Base-by-base conservation (phyloP, 1,139 yeast species). In the Yamadazyma triangularis region DNA sequence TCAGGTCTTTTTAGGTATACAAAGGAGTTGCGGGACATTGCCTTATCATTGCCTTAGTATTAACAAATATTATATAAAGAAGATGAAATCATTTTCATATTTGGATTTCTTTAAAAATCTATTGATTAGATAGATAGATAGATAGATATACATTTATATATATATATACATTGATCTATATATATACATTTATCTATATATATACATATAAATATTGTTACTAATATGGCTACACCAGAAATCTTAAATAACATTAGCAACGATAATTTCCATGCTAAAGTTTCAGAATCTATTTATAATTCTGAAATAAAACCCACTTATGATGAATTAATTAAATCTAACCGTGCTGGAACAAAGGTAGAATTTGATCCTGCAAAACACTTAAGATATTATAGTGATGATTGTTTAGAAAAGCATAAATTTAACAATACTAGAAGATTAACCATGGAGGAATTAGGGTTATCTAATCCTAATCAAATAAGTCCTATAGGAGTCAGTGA, bases 401-500 rank as follows among this genome's bases (percentile, higher is more conserved):
- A 53, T 25, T 57, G 54, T 7, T 14, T 40, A 13, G 35, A 20
- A 18, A 46, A 50, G 31, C 45, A 53, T 32, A 48, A 49, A 37
- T 60, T 40, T 34, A 44, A 53, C 29, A 42, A 43, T 28, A 66
- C 73, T 10, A 56, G 64, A 36, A 58, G 71, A 42, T 44, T 69
- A 26, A 69, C 78, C 3, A 59, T 74, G 65, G 64, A 55, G 29
- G 75, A 70, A 40, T 53, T 71, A 35, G 73, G 73, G 2, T 44
- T 62, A 31, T 39, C 59, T 18, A 40, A 47, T 33, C 48, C 51
- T 24, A 51, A 55, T 33, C 67, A 61, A 44, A 66, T 71, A 32
- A 60, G 70, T n/a, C 60, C 60, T 3, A 60, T 72, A 44, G 79
- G 77, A 8, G 79, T 71, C 8, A 57, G 68, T 33, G 76, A 71